Evolutionary conservation across 2,329 filamentous ascomycete genomes (phyloP), one percentile per base, ranked within the genome.

Genomic region (Amesomyces nigricolor): DNA sequence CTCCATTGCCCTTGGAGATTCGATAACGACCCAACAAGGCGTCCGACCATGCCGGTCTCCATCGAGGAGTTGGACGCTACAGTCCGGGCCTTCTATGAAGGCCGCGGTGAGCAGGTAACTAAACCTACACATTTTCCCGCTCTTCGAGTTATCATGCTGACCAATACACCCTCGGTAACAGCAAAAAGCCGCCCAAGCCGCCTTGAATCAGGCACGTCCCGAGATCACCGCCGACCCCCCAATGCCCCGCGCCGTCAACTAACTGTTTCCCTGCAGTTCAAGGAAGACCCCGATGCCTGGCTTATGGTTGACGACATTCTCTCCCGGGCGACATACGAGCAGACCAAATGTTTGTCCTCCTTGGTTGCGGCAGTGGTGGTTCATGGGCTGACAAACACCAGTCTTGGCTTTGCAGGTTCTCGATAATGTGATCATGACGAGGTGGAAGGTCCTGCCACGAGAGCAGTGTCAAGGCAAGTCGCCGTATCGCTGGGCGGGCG

Each of bases 281-380:
- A 97, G 74, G 94, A 97, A 78, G 95, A 97, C 68, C 91, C 92
- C 56, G 94, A 99, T 77, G 87, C 94, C 58, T 99, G 94, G 94
- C 82, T 97, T 63, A 83, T 96, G 71, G 94, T 97, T 67, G 94
- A 96, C 71, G 91, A 96, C 76, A 96, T 99, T 68, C 82, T 99
- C 60, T 87, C 92, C 73, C 88, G 95, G 72, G 89, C 94, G 62
- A 87, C 87, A 71, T 95, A 96, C 71, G 85, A 90, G 53, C 91
- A 97, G 74, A 99, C 94, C 59, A 99, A 99, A 78, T 99, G 90
- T 91, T 77, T 68, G 86, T 78, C 64, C 46, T 58, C 56, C 37
- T 49, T 43, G 9, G 5, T 19, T 16, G 11, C 5, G 47, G 37
- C 22, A 9, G 6, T 7, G 39, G 43, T 22, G 29, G 30, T 35